Base-by-base conservation (phyloP, 176 grass and related monocot species). In the Aegilops bicornis region DNA sequence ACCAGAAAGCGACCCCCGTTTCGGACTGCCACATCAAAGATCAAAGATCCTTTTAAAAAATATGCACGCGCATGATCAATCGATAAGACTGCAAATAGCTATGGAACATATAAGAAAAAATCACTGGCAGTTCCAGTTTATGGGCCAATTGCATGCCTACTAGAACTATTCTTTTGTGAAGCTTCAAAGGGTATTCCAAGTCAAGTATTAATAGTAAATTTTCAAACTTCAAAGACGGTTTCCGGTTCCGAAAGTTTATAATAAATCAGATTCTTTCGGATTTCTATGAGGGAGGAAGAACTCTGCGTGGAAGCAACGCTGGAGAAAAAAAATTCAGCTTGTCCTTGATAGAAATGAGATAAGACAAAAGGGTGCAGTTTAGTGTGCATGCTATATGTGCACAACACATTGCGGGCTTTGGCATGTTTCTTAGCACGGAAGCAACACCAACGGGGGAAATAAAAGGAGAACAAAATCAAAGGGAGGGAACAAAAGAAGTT, bases 1-100 rank as follows among this genome's bases (percentile, higher is more conserved):
- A 67, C 61, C 63, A 68, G 83, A 90, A 19, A 77, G 83, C 60
- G 88, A 86, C 68, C 42, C 39, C 12, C 15, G 85, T 89, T 45
- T 86, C 80, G 22, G 30, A 58, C 5, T 12, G 16, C 50, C 29
- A 70, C 78, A 31, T 45, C 32, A 80, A 69, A 64, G 48, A 42
- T 79, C 62, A 43, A 69, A 69, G 31, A 13, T 73, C 23, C 6
- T 73, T 62, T 43, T 17, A 70, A 82, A 80, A 43, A 82, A 70
- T 10, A 17, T 6, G 22, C 13, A 14, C 22, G 22, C 10, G 22
- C 9, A 15, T 22, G 52, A 84, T 62, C 16, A 47, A 47, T 10
- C 43, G 8, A 31, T 22, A 31, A 43, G 36, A 24, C 64, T 64
- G 13, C 73, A 78, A 58, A 86, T 7, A 58, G 36, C 56, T 1